Evolutionary conservation across 2,329 filamentous ascomycete species (phyloP).

Genomic region (Exophiala alcalophila): DNA sequence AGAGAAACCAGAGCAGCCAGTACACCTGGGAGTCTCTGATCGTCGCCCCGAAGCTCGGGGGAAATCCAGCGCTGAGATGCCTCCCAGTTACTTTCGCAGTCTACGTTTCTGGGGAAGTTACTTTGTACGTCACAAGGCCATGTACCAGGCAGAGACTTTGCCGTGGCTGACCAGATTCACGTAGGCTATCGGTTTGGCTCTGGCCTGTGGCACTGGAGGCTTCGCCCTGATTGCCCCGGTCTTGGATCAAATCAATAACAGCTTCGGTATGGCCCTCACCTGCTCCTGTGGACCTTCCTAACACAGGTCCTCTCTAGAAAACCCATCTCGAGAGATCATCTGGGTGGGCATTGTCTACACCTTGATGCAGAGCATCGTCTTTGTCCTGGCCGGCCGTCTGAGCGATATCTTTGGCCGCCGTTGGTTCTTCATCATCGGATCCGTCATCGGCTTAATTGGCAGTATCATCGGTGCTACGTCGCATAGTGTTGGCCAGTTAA

Average conservation of each 20-base stretch:
- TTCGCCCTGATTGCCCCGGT: background rate
- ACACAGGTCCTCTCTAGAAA: no score
- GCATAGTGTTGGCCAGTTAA: constrained; percentile 40
- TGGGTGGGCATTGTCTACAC: background rate
- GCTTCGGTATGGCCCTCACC: background rate
- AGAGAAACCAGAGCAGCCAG: no score
- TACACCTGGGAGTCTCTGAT: no score
- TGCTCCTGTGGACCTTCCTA: no score
- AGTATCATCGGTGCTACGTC: constrained; percentile 41
- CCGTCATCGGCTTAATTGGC: constrained; percentile 40
- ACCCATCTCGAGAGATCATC: no score
- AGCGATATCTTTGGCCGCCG: constrained; percentile 49
- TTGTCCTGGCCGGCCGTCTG: constrained; percentile 31
- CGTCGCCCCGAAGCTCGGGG: no score
- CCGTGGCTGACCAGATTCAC: no score
- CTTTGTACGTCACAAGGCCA: no score
- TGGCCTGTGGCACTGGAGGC: background rate
- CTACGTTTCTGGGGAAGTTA: no score
- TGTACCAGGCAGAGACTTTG: no score
- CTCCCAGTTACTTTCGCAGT: no score
- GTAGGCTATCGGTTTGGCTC: background rate
- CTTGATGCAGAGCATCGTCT: background rate
- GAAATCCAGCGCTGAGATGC: no score
- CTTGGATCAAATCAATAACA: background rate
- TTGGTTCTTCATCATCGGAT: constrained; percentile 47